Conservation (phyloP, 345 rosid genomes). For the Raphanus sativus region DNA sequence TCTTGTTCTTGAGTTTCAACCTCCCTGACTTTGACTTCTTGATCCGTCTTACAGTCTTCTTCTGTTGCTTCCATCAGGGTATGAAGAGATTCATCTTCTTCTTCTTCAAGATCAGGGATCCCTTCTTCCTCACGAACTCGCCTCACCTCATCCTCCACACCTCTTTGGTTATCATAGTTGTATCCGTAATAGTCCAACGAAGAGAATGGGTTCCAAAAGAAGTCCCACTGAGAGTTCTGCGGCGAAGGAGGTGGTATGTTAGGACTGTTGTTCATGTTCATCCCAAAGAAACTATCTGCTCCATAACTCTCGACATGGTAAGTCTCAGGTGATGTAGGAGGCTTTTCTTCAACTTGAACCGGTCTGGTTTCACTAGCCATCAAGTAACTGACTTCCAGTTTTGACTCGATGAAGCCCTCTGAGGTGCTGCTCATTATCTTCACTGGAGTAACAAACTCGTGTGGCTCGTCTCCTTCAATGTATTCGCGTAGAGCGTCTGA, state of each 20-base stretch:
- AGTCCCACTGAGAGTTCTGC: conserved; percentile 85
- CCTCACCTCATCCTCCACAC: conserved; percentile 71
- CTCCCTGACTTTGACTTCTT: conserved; percentile 43
- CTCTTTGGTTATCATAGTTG: conserved; percentile 41
- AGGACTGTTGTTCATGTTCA: conserved; percentile 43
- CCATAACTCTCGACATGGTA: conserved; percentile 57
- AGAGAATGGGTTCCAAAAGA: conserved; percentile 95
- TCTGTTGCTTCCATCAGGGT: conserved; percentile 31
- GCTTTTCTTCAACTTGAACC: conserved; percentile 73
- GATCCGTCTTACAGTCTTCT: conserved; percentile 26
- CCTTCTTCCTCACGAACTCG: conserved; percentile 92
- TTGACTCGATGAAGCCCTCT: conserved; percentile 54
- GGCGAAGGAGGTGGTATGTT: conserved; percentile 72
- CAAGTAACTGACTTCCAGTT: conserved; percentile 54
- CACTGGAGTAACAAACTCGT: conserved; percentile 48
- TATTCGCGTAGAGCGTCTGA: conserved; percentile 79
- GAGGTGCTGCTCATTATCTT: conserved; percentile 44
- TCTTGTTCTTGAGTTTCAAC: conserved; percentile 37
- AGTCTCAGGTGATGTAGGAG: conserved; percentile 76
- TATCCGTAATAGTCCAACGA: conserved; percentile 75
- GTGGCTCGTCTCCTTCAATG: conserved; percentile 55
- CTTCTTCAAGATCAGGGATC: conserved; percentile 69
- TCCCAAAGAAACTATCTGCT: conserved; percentile 49
- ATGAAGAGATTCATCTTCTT: conserved; percentile 52
- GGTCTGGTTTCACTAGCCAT: conserved; percentile 66